Evolutionary conservation across 2,329 filamentous ascomycete genomes (phyloP), one percentile per base, ranked within the genome.

Genomic region (Xylariaceae sp.): DNA sequence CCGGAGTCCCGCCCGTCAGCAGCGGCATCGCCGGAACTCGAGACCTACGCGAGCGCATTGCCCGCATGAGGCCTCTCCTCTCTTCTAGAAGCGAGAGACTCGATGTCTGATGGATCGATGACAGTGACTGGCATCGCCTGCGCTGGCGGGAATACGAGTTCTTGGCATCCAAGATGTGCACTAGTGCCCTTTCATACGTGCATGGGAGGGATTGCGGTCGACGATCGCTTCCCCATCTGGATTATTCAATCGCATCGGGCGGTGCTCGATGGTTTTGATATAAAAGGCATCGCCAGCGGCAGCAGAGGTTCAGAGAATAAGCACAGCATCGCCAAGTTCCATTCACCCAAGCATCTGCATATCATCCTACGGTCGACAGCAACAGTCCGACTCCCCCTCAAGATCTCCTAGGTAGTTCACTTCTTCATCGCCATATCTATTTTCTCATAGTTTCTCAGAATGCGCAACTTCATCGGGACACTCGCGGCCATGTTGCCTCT

Each of bases 141-240:
- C n/a, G n/a, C 47, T 48, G 43, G 34, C 26, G n/a, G 39, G 45
- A 63, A 66, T 65, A 66, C 64, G 64, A 66, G 63, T 57, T 65
- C 59, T 64, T 63, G 63, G 64, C 63, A 45, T 47, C 47, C 36
- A 39, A 21, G 30, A 32, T 43, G 21, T 26, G 32, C 32, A 13
- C 13, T 34, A 9, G 10, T 13, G 32, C 13, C 9, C 32, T 34
- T 34, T n/a, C n/a, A 15, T 15, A 12, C 32, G 32, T 34, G 32
- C 32, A 34, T 42, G 2, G 18, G 22, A 16, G 21, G 13, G 3
- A 26, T 43, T 12, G 21, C 13, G 7, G 13, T 34, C 32, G 32
- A 34, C 32, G 32, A 34, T 34, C 32, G 32, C 32, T 34, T 7
- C 32, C 32, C 32, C 32, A 13, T 13, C 32, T 4, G 32, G 32